A percentile compares a stretch with the other conserved stretches of the same genome.
These are phyloP conservation scores for Penicillium crystallinum DNA, from an alignment of 495 filamentous ascomycete species.

Conservation along the genomic window DNA sequence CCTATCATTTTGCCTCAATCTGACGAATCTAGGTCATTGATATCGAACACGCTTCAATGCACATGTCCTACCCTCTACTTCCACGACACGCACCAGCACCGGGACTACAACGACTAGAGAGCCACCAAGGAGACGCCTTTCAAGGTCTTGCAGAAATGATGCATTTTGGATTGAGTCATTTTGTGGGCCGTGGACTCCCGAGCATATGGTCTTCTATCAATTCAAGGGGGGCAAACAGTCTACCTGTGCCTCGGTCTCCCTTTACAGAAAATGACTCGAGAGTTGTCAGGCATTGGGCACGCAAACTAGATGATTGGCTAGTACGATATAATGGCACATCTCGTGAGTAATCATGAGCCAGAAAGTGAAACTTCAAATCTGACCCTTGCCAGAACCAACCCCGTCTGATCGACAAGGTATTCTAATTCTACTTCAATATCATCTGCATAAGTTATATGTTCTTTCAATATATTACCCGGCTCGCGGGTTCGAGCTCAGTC, in stretches of 20 bases:
- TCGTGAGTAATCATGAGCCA: constrained; percentile 13
- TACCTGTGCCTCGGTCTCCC: constrained; percentile 9
- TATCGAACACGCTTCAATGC: constrained; percentile 40
- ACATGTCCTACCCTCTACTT: constrained; percentile 37
- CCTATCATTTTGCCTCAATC: not conserved
- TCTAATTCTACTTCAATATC: constrained; percentile 36
- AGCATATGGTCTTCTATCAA: constrained; percentile 39
- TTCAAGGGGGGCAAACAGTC: constrained; percentile 10
- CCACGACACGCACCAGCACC: constrained; percentile 29
- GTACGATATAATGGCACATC: constrained; percentile 33
- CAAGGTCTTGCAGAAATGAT: constrained; percentile 38
- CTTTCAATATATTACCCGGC: constrained; percentile 43
- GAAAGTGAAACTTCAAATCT: too few relatives aligned
- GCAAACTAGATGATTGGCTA: constrained; percentile 36
- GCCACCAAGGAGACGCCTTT: constrained; percentile 27
- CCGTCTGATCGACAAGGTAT: constrained; percentile 35
- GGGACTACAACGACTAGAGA: constrained; percentile 22
- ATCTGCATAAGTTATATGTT: constrained; percentile 38
- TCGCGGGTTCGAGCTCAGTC: constrained; percentile 38
- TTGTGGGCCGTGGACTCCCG: constrained; percentile 34
- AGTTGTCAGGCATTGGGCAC: constrained; percentile 35
- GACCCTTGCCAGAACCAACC: constrained; percentile 18
- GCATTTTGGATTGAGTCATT: constrained; percentile 37
- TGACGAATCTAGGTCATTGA: constrained; percentile 30
- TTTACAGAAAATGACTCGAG: constrained; percentile 33